Base-by-base conservation (phyloP, 1,284 basidiomycete genomes). In the Rhodotorula mucilaginosa region DNA sequence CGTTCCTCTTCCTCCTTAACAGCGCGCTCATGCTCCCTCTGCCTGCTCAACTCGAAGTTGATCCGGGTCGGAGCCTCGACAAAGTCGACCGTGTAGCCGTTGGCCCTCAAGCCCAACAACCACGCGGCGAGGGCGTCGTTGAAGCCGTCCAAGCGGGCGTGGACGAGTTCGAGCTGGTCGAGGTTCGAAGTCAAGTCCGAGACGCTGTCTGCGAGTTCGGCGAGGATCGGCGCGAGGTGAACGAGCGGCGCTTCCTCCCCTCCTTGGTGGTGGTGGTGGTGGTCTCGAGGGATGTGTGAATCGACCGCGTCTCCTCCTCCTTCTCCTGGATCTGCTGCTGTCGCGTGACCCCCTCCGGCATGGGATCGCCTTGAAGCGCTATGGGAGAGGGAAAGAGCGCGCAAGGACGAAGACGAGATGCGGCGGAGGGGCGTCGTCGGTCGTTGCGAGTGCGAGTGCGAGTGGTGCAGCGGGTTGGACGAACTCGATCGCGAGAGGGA, bases 41-140 rank as follows among this genome's bases (percentile, higher is more conserved):
- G 34, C 26, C 70, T 68, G 39, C 54, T 56, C 60, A 73, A 68
- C 13, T 74, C 62, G 46, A 77, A 78, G 56, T 74, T 76, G 63
- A 72, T 61, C 49, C 62, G 65, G 16, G 71, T 69, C 19, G 78
- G 77, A 1, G 74, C 71, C 73, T 82, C 80, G 19, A 75, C 71
- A 76, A 82, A 82, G 64, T 82, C 82, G 23, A 80, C 79, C 31
- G 81, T 82, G 69, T 82, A 83, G 0, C 80, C 79, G 69, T 82
- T 82, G 71, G 81, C 80, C 65, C 80, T 77, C 59, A 83, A 72
- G 0, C 81, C 82, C 64, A 81, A 80, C 39, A 82, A 68, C 60
- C 79, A 82, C 61, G 78, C 78, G 21, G 78, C 80, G 59, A 83
- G 82, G 59, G 77, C 79, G 65, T 82, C 79, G 74, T 82, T 81